Evolutionary conservation across 1,139 yeast genomes (phyloP), one percentile per base, ranked within the genome.

Genomic region (Yarrowia galli): DNA sequence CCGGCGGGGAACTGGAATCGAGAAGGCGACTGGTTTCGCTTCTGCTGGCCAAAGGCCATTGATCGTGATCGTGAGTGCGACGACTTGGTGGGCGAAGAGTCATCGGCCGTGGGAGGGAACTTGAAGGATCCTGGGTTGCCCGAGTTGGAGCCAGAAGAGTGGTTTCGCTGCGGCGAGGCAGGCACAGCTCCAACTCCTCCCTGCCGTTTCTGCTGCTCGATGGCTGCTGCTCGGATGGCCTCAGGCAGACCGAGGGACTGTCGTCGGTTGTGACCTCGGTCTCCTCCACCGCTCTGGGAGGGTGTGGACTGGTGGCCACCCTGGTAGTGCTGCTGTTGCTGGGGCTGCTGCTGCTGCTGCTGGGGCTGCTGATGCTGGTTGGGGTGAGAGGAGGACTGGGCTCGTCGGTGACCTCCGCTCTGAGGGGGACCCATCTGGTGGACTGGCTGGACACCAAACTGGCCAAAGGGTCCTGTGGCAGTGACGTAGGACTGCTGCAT

Each of bases 141-240:
- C 48, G 74, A 72, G 22, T 61, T 46, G 16, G 42, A 42, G 23
- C 43, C 35, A 1, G 68, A 69, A 68, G 36, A 51, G 42, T 22
- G 67, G 73, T 15, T 78, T 72, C 23, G 40, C 64, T 58, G 64
- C 13, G 73, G 67, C 15, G 69, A 48, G n/a, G 73, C 61, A 40
- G 73, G 60, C 3, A 73, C 53, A 2, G 60, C 68, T 67, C 61
- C 56, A 8, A 69, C 42, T 16, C 69, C 68, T 12, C 73, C 72
- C 48, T 77, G 86, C 82, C 80, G 76, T 67, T 76, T 74, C 3
- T 89, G 88, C 78, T 92, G 97, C 65, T 92, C 93, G 74, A 87
- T 87, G 10, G 97, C 97, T 18, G 99, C 99, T 5, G 98, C 98
- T 73, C 89, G 89, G 74, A 91, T 93, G n/a, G 99, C 99, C 78